Base-by-base conservation (phyloP, 495 filamentous ascomycete species). In the Xylaria intraflava region DNA sequence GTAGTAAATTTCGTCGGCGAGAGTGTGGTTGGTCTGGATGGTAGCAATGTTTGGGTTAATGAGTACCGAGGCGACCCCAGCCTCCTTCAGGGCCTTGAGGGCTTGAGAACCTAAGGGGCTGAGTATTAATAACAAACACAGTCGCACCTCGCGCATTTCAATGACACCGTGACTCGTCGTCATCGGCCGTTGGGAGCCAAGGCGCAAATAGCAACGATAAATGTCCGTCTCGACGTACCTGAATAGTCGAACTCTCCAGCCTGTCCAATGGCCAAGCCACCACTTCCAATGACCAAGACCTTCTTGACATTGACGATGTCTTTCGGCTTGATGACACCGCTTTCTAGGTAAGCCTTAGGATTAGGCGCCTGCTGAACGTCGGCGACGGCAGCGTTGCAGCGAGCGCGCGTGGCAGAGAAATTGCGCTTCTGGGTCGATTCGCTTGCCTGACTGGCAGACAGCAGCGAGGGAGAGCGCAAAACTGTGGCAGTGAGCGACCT, bases 41-140 rank as follows among this genome's bases (percentile, higher is more conserved):
- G 93, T 98, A 46, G 93, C 93, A 68, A 98, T 97, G 69, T 98
- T 98, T 44, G 93, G 93, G 70, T 98, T 98, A 68, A 98, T 95
- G 59, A 98, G 75, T 49, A 98, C 87, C 5, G 93, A 96, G 66
- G 90, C 85, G 33, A 96, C 94, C 27, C 89, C 92, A 62, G 95
- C 93, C 71, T 97, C 89, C 74, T 96, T 96, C 62, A 98, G 71
- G n/a, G 93, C 89, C 75, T 94, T 94, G 66, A 94, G 85, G 49
- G 92, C 92, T 72, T 89, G 91, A n/a, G 91, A 92, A 45, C 92
- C 90, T 96, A 61, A 62, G 27, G 19, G 22, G 33, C 0, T 45
- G 26, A 26, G 6, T 56, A 29, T 62, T 45, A 59, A 38, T 38
- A 38, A n/a, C 11, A 19, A 3, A 53, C 49, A 42, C 49, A 33